Conservation (phyloP, 169 alveolate genomes). For the Cryptosporidium bovis region DNA sequence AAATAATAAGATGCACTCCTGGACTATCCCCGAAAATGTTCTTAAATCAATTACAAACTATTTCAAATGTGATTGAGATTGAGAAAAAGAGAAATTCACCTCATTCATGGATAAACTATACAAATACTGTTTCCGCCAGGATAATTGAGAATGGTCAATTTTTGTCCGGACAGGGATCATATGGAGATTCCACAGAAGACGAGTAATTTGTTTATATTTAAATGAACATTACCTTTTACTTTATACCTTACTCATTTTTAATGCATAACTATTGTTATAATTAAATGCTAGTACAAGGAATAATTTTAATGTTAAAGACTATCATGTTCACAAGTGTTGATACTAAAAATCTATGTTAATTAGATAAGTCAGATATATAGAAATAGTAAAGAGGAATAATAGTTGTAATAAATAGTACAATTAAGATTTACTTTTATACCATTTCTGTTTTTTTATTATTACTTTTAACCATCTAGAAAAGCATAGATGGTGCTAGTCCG, state of each 20-base stretch:
- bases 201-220: not conserved
- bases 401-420: too few species aligned
- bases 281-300: too few species aligned
- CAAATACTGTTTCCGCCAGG: conserved; percentile 62
- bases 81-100: conserved; percentile 59
- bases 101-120: conserved; percentile 62
- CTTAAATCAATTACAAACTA: conserved; percentile 35
- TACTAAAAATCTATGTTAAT: too few species aligned
- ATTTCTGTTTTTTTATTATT: too few species aligned
- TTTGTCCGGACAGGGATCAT: not conserved
- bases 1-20: conserved; percentile 57
- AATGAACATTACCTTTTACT: not conserved
- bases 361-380: too few species aligned
- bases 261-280: too few species aligned
- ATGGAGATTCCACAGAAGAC: conserved; percentile 65
- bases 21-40: conserved; percentile 66
- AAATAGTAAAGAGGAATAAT: too few species aligned
- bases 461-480: too few species aligned
- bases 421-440: too few species aligned
- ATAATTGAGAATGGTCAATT: conserved; percentile 23
- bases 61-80: conserved; percentile 46
- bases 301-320: not conserved
- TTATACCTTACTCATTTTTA: too few species aligned
- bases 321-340: too few species aligned
- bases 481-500: too few species aligned